Conservation (phyloP, 1,284 basidiomycete genomes). For the Ganoderma resinaceum region DNA sequence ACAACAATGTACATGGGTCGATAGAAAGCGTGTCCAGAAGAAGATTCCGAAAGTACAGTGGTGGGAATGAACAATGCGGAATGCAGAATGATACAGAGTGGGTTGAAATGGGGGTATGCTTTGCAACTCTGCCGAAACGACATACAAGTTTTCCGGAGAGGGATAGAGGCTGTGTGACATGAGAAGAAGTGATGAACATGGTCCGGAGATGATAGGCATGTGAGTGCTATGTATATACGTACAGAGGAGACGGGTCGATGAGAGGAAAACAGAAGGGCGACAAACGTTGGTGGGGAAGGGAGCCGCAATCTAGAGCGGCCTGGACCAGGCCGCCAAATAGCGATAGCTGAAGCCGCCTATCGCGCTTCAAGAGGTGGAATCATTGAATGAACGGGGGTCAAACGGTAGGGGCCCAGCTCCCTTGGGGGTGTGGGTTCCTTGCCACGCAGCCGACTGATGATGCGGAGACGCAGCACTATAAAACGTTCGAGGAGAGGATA, state of each 20-base stretch:
- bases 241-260: background rate
- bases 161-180: background rate
- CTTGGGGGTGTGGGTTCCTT: slow-evolving; percentile 55
- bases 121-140: background rate
- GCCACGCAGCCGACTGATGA: slow-evolving; percentile 62
- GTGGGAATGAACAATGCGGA: background rate
- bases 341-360: slow-evolving; percentile 13
- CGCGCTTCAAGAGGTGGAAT: slow-evolving; percentile 23
- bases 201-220: background rate
- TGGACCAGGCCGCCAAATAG: background rate
- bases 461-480: slow-evolving; percentile 61
- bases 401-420: slow-evolving; percentile 27
- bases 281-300: background rate
- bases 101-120: background rate
- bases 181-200: background rate
- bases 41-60: background rate
- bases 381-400: slow-evolving; percentile 19
- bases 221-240: background rate
- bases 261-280: background rate
- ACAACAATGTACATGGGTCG: slow-evolving; percentile 8
- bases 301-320: background rate
- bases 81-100: slow-evolving; percentile 1
- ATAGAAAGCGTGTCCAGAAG: slow-evolving; percentile 11
- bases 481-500: slow-evolving; percentile 7
- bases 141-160: background rate